phyloP scores from a whole-genome alignment of 345 rosid species.

The Clausena lansium region DNA sequence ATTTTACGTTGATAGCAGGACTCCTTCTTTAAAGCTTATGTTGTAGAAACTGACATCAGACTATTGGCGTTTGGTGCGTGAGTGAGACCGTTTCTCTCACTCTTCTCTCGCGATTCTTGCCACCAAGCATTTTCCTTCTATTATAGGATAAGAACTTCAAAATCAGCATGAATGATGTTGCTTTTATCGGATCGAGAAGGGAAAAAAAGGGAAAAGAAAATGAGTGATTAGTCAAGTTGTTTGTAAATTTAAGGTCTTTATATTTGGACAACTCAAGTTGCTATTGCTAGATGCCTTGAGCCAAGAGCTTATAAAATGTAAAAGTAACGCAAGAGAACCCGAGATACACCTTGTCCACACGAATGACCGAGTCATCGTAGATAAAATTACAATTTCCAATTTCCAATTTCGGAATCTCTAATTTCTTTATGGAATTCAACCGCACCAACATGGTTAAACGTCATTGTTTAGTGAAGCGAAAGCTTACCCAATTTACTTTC shows the following conservation, averaged over 20 bases:
- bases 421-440: neutral
- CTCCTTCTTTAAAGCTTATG: too few species aligned
- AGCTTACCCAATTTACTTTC: too few species aligned
- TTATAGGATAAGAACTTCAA: neutral
- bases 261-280: neutral
- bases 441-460: too few species aligned
- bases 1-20: too few species aligned
- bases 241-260: neutral
- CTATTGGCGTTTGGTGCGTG: too few species aligned
- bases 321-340: neutral
- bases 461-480: too few species aligned
- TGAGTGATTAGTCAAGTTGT: conserved; percentile 11
- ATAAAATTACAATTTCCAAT: neutral
- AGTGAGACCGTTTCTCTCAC: too few species aligned
- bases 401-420: neutral
- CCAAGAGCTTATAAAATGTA: too few species aligned
- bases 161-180: neutral
- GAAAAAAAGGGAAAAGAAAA: neutral
- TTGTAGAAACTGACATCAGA: too few species aligned
- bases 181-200: neutral
- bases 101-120: too few species aligned
- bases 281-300: neutral
- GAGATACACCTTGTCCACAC: neutral
- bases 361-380: neutral
- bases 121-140: too few species aligned